phyloP scores from a whole-genome alignment of 2,329 filamentous ascomycete species.

The Dichotomopilus funicola region DNA sequence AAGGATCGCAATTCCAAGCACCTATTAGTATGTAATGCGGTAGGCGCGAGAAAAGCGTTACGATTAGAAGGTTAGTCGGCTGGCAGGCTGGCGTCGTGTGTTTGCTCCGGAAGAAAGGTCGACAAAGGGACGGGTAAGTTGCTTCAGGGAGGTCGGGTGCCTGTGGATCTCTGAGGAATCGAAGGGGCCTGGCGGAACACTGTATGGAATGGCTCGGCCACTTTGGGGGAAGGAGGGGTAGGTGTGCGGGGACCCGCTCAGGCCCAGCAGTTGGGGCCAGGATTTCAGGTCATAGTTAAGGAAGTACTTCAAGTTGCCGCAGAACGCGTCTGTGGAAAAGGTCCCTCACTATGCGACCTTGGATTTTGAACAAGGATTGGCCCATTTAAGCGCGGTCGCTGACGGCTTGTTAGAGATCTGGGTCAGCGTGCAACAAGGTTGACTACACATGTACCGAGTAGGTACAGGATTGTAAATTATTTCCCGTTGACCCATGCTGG shows the following conservation, averaged over 20 bases:
- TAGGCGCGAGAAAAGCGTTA: not conserved
- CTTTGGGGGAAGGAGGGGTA: conserved; percentile 15
- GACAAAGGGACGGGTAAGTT: conserved; percentile 7
- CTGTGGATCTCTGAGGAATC: conserved; percentile 18
- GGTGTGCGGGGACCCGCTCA: conserved; percentile 6
- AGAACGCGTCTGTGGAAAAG: not conserved
- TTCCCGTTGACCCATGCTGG: too few relatives aligned
- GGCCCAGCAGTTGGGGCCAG: not conserved
- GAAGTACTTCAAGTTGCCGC: not conserved
- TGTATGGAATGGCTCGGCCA: not conserved
- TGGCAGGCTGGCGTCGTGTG: not conserved
- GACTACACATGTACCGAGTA: too few relatives aligned
- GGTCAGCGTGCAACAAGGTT: not conserved
- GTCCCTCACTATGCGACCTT: not conserved
- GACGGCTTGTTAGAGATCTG: not conserved
- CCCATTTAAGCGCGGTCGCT: conserved; percentile 5
- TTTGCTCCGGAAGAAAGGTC: not conserved
- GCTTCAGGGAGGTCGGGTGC: conserved; percentile 12
- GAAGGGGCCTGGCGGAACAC: conserved; percentile 9
- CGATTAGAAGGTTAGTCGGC: not conserved
- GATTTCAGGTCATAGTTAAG: not conserved
- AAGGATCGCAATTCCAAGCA: not conserved
- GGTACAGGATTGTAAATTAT: too few relatives aligned
- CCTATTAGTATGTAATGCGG: too few relatives aligned
- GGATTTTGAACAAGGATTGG: conserved; percentile 1